These are phyloP conservation scores for Aspergillus unguis DNA, from an alignment of 2,329 filamentous ascomycete genomes.

Conservation along the genomic window DNA sequence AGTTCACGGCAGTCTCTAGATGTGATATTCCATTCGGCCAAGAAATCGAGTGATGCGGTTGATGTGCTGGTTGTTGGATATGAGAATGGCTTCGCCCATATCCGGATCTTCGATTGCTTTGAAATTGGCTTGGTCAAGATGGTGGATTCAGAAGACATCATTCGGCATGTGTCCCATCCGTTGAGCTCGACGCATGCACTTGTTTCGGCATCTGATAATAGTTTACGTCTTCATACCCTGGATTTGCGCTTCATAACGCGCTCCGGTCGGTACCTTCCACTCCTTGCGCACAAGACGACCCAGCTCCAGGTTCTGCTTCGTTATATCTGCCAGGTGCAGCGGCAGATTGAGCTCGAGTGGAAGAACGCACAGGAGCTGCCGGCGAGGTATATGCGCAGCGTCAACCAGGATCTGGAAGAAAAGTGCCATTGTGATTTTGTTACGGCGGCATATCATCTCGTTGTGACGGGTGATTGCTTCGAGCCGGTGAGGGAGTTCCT, in stretches of 20 bases:
- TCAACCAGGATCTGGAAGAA: slow-evolving; percentile 71
- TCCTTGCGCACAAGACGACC: slow-evolving; percentile 82
- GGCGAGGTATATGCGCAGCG: slow-evolving; percentile 69
- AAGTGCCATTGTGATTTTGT: slow-evolving; percentile 64
- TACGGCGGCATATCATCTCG: slow-evolving; percentile 76
- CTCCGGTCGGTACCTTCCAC: slow-evolving; percentile 70
- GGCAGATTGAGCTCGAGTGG: slow-evolving; percentile 78
- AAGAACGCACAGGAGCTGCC: slow-evolving; percentile 78
- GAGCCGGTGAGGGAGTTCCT: slow-evolving; percentile 80
- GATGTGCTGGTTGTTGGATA: slow-evolving; percentile 76
- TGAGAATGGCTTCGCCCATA: slow-evolving; percentile 66
- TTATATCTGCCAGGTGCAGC: slow-evolving; percentile 77
- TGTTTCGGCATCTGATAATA: slow-evolving; percentile 44
- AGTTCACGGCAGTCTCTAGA: slow-evolving; percentile 68
- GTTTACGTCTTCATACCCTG: slow-evolving; percentile 66
- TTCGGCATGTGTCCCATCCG: slow-evolving; percentile 68
- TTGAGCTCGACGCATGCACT: slow-evolving; percentile 73
- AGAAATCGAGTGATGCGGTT: slow-evolving; percentile 67
- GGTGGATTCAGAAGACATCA: slow-evolving; percentile 34
- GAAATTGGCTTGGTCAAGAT: slow-evolving; percentile 62
- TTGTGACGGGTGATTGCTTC: slow-evolving; percentile 77
- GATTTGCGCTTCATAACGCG: slow-evolving; percentile 80
- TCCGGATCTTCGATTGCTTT: slow-evolving; percentile 84
- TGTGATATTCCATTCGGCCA: slow-evolving; percentile 64
- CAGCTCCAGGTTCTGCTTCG: slow-evolving; percentile 80